Base-by-base conservation (phyloP, 352 stramenopile species). In the Blastocystis sp. region DNA sequence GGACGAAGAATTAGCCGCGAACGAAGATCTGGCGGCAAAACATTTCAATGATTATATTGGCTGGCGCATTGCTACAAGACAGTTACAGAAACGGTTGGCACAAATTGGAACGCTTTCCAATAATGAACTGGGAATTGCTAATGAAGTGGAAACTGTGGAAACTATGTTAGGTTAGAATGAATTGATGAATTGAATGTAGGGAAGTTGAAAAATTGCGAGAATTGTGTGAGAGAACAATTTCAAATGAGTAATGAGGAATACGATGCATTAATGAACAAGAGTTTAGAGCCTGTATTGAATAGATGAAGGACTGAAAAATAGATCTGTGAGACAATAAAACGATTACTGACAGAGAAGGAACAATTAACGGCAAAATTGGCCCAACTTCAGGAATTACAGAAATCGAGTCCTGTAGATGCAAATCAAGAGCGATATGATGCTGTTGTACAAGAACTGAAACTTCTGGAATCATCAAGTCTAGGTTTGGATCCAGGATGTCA, bases 61-160 rank as follows among this genome's bases (percentile, higher is more conserved):
- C 35, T 76, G 64, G 64, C 22, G 64, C n/a, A 76, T 76, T 44
- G 64, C 64, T 3, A 44, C 27, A 44, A 30, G 30, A 48, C 64
- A 76, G 22, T 19, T 76, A 24, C 24, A n/a, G 64, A 76, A 76
- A 22, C 35, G 42, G 5, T 19, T 53, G 22, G 7, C 42, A 7
- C 27, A 76, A 48, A 48, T 76, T 13, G 33, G 30, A 9, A 37
- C 42, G 24, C 22, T 48, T 7, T 56, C 60, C 6, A 37, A n/a
- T 22, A 35, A 70, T 7, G 40, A 27, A 5, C 2, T 35, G 5
- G 60, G 3, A 2, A 40, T 76, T 15, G 64, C 13, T 3, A 44
- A 44, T n/a, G 64, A 51, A 53, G 35, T 53, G 64, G 33, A 48
- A n/a, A n/a, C 30, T 54, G 64, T 76, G 64, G 64, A 76, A 22